These are phyloP conservation scores for Byssothecium circinans DNA, from an alignment of 2,329 filamentous ascomycete species.

Conservation along the genomic window DNA sequence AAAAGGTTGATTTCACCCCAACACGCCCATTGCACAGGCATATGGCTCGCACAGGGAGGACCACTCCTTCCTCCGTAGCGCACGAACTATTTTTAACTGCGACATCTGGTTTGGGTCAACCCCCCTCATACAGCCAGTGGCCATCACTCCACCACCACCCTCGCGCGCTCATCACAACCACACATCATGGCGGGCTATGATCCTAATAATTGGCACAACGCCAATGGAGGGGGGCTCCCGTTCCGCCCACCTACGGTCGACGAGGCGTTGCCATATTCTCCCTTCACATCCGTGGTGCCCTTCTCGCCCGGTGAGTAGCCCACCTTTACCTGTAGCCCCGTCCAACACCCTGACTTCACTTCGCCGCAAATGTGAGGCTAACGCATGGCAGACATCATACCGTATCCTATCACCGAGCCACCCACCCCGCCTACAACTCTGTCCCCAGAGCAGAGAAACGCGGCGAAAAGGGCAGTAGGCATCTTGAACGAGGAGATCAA, in stretches of 20 bases:
- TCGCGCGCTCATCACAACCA: not conserved
- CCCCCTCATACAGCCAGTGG: too few species aligned
- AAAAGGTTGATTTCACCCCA: too few species aligned
- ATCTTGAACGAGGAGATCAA: constrained; percentile 71
- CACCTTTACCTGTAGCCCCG: constrained; percentile 18
- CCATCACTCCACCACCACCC: not conserved
- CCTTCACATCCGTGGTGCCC: constrained; percentile 77
- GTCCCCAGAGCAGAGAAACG: constrained; percentile 50
- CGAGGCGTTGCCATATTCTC: constrained; percentile 79
- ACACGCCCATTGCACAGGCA: too few species aligned
- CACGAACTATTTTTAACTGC: too few species aligned
- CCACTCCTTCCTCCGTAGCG: too few species aligned
- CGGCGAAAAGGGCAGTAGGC: constrained; percentile 59
- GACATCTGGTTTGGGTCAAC: too few species aligned
- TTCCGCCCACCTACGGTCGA: constrained; percentile 56
- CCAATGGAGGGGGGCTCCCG: constrained; percentile 37
- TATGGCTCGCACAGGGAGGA: too few species aligned
- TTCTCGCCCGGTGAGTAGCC: constrained; percentile 68
- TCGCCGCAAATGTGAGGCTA: constrained; percentile 11
- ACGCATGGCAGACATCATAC: constrained; percentile 48
- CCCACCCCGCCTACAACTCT: constrained; percentile 43
- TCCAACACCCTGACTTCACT: constrained; percentile 20
- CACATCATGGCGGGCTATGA: constrained; percentile 25
- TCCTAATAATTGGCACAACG: constrained; percentile 32
- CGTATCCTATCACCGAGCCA: constrained; percentile 48